Evolutionary conservation across 345 rosid species (phyloP), one percentile per base, ranked within the genome.

Genomic region (Ailanthus altissimus): DNA sequence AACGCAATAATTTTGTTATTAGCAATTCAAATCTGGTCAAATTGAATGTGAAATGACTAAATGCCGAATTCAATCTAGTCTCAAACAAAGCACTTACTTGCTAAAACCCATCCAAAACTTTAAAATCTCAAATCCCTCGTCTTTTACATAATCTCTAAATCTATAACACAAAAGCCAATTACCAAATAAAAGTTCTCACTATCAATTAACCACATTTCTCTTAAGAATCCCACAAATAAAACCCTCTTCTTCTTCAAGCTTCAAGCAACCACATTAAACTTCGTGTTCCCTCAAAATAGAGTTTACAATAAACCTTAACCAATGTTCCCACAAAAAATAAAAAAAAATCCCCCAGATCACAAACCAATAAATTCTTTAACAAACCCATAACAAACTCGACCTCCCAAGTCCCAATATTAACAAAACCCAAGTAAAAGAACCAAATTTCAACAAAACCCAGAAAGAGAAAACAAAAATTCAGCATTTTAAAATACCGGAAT

Each of bases 401-500:
- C 68, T 28, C 15, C 12, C 32, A 43, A 60, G 12, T 66, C 5
- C 46, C n/a, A 54, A 75, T 0, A 53, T 64, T 0, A 13, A 68
- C 61, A 46, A 45, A 38, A 60, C n/a, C 11, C 53, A 74, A 9
- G 54, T 32, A 7, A 62, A 18, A 0, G 20, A 58, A 38, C 20
- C 40, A 75, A 72, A 53, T 32, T 62, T 54, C 50, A 40, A 28
- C 23, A 42, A 18, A 77, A 8, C 47, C 66, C 66, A 73, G 75
- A 51, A 20, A 36, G 9, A 28, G 16, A 73, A 47, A 46, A 43
- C 75, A 58, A 72, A 56, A 72, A 15, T 14, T 58, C 25, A 57
- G 38, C 23, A 46, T 61, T 14, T 47, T n/a, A 6, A 42, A 75
- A 69, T 86, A 94, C 99, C 90, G 98, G 99, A 63, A 94, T 85